A percentile compares a stretch with the other conserved stretches of the same genome.
Conservation (phyloP, 345 rosid species). For the Lenwebbia sp. region DNA sequence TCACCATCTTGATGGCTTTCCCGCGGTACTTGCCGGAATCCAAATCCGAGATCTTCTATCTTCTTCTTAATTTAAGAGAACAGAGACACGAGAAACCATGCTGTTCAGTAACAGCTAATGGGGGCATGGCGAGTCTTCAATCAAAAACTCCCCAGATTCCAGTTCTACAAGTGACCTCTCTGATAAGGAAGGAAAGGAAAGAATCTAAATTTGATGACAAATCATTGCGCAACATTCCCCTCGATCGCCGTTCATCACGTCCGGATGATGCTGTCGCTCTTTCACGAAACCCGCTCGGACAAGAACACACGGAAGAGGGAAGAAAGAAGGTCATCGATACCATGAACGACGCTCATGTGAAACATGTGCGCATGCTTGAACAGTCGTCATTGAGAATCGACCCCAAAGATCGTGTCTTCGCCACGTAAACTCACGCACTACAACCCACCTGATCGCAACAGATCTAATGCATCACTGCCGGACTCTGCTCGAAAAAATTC, state of each 20-base stretch:
- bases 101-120: background rate
- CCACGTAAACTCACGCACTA: background rate
- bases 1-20: background rate
- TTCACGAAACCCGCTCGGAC: background rate
- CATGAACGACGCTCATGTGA: background rate
- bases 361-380: background rate
- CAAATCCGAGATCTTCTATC: background rate
- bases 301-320: background rate
- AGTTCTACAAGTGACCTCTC: background rate
- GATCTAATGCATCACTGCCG: background rate
- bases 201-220: background rate
- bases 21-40: background rate
- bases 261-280: background rate
- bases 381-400: background rate
- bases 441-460: background rate
- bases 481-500: background rate
- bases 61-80: background rate
- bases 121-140: background rate
- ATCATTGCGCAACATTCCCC: background rate
- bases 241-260: background rate
- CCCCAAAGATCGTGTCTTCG: background rate
- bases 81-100: background rate
- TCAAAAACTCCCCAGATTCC: background rate
- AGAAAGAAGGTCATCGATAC: background rate
- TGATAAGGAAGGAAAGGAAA: no score